These are phyloP conservation scores for Fusarium sp. DNA, from an alignment of 2,329 filamentous ascomycete species.

Conservation along the genomic window DNA sequence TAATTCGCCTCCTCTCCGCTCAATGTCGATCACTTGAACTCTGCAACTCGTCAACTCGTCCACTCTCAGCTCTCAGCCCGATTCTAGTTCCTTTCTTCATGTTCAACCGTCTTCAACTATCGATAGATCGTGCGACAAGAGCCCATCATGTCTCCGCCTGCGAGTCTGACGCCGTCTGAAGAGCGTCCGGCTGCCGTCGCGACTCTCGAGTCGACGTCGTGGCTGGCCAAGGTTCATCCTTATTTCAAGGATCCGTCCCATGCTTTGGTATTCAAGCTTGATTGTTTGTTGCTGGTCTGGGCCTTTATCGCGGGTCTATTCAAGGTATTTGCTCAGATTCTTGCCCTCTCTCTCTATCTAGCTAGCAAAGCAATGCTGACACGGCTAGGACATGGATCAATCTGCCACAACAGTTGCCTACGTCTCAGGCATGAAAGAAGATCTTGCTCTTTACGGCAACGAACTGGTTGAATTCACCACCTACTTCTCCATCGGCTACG, in stretches of 20 bases:
- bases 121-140: neutral
- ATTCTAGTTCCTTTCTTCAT: neutral
- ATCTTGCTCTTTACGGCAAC: constrained; percentile 25
- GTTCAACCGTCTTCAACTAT: neutral
- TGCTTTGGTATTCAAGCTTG: constrained; percentile 45
- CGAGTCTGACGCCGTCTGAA: constrained; percentile 14
- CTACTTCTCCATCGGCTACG: constrained; percentile 40
- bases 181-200: neutral
- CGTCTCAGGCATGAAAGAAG: constrained; percentile 40
- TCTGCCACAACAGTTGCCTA: constrained; percentile 35
- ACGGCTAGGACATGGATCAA: constrained; percentile 35
- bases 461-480: constrained; percentile 40
- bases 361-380: neutral
- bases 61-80: neutral
- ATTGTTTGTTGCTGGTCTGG: constrained; percentile 43
- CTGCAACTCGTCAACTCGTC: too few species aligned
- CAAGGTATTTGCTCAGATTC: constrained; percentile 1
- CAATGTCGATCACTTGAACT: constrained; percentile 7
- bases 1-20: neutral
- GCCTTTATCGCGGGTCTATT: constrained; percentile 32
- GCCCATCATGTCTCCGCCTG: constrained; percentile 17
- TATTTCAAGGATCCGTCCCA: constrained; percentile 45
- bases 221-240: constrained; percentile 45
- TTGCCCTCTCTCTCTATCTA: too few species aligned
- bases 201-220: constrained; percentile 34